Percentiles rank a stretch among this genome's conserved stretches.
These are phyloP conservation scores for Botryotinia calthae DNA, from an alignment of 2,329 filamentous ascomycete species.

Conservation along the genomic window DNA sequence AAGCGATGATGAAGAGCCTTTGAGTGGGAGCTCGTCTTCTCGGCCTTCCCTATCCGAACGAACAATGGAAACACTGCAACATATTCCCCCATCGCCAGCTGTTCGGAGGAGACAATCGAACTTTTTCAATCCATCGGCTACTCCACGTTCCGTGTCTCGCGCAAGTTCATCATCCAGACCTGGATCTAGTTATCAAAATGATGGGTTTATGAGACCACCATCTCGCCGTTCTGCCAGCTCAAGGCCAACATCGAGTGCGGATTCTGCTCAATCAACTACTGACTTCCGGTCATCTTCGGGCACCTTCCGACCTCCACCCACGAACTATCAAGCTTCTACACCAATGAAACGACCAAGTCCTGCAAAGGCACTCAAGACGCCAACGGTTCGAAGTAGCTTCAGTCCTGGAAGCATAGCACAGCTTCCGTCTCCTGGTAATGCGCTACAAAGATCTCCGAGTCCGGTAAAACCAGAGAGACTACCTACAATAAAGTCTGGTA, in stretches of 20 bases:
- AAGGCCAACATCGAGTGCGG: constrained; percentile 55
- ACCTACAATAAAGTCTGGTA: constrained; percentile 40
- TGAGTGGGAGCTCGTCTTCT: constrained; percentile 17
- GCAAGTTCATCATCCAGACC: constrained; percentile 31
- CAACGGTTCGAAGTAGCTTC: constrained; percentile 32
- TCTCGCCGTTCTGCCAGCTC: constrained; percentile 50
- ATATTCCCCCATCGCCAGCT: constrained; percentile 74
- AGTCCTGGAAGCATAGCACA: constrained; percentile 33
- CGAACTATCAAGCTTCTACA: constrained; percentile 45
- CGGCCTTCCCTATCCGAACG: constrained; percentile 71
- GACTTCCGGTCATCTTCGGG: constrained; percentile 47
- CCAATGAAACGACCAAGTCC: constrained; percentile 42
- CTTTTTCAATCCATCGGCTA: constrained; percentile 67
- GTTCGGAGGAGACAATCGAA: constrained; percentile 64
- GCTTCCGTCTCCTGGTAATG: constrained; percentile 39
- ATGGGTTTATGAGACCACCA: constrained; percentile 50
- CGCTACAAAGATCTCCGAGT: constrained; percentile 39
- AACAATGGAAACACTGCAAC: constrained; percentile 79
- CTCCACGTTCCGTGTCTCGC: constrained; percentile 50
- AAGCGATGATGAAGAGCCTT: constrained; percentile 11
- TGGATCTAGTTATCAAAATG: constrained; percentile 61
- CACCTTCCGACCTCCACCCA: constrained; percentile 46
- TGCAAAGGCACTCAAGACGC: constrained; percentile 41
- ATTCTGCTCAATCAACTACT: constrained; percentile 41
- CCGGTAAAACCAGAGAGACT: constrained; percentile 35